phyloP scores from a whole-genome alignment of 495 filamentous ascomycete species.

The Podospora didyma region DNA sequence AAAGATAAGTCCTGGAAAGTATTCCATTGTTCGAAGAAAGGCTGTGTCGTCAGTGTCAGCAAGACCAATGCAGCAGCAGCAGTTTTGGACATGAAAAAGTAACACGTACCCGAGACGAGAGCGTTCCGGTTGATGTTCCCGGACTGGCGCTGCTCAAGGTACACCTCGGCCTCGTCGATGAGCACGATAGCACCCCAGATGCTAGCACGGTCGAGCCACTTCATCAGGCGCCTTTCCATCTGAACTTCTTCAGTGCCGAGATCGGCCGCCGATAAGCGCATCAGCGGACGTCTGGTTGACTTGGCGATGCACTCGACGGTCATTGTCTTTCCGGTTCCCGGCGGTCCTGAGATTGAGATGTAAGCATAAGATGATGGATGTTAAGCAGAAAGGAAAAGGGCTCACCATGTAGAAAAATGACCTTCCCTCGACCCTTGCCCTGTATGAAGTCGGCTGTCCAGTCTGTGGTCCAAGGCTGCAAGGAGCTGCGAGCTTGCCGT shows the following conservation, averaged over 20 bases:
- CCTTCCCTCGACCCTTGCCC: neutral
- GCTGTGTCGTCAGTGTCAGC: neutral
- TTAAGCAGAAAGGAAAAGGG: neutral
- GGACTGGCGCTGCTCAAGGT: neutral
- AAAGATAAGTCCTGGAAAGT: too few relatives aligned
- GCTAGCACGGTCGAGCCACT: too few relatives aligned
- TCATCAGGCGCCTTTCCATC: too few relatives aligned
- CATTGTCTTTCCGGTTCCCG: neutral
- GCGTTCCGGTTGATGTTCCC: neutral
- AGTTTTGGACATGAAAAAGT: neutral
- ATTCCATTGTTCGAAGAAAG: too few relatives aligned
- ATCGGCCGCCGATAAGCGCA: neutral
- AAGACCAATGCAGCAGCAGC: too few relatives aligned
- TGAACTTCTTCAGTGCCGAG: neutral
- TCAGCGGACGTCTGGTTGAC: neutral
- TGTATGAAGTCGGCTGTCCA: neutral
- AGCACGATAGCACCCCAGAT: neutral
- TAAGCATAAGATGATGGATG: too few relatives aligned
- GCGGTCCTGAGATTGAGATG: neutral
- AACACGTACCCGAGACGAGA: neutral
- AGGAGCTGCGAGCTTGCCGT: too few relatives aligned
- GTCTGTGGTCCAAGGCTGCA: too few relatives aligned
- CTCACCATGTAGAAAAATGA: neutral
- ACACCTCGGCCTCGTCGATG: conserved; percentile 1
- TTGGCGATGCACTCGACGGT: conserved; percentile 2